Evolutionary conservation across 2,329 filamentous ascomycete genomes (phyloP).

Genomic region (Colletotrichum paranaense): DNA sequence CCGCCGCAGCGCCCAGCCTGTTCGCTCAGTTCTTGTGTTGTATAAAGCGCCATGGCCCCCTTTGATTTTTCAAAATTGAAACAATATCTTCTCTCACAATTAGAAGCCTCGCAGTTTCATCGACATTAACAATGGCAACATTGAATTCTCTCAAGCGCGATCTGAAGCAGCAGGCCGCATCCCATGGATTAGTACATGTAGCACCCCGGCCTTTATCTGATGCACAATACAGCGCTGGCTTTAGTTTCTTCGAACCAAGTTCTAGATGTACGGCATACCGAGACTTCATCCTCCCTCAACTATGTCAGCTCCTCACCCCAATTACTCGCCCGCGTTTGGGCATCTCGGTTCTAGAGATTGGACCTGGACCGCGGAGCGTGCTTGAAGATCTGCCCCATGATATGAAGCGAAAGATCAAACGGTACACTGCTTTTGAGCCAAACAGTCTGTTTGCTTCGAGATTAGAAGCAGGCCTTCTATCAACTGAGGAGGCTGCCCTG

Average conservation of each 20-base stretch:
- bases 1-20: too few relatives aligned
- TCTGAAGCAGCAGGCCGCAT: conserved; percentile 47
- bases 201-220: conserved; percentile 53
- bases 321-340: conserved; percentile 51
- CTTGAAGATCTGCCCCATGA: conserved; percentile 58
- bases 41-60: too few relatives aligned
- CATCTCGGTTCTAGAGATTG: conserved; percentile 69
- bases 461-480: conserved; percentile 55
- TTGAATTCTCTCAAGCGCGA: conserved; percentile 55
- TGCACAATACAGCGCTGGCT: conserved; percentile 60
- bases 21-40: too few relatives aligned
- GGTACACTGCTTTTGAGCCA: conserved; percentile 66
- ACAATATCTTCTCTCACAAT: too few relatives aligned
- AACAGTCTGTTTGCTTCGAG: conserved; percentile 56
- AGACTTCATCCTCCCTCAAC: conserved; percentile 63
- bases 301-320: conserved; percentile 53
- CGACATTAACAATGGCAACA: conserved; percentile 49
- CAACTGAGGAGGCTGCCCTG: conserved; percentile 45
- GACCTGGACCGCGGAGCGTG: conserved; percentile 67
- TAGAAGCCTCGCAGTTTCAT: neutral
- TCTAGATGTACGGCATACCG: conserved; percentile 53
- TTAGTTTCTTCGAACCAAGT: conserved; percentile 53
- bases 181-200: conserved; percentile 37
- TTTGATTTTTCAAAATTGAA: too few relatives aligned
- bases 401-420: conserved; percentile 56